Percentiles rank a stretch among this genome's conserved stretches.
Conservation (phyloP, 1,284 basidiomycete species). For the Papiliotrema laurentii region DNA sequence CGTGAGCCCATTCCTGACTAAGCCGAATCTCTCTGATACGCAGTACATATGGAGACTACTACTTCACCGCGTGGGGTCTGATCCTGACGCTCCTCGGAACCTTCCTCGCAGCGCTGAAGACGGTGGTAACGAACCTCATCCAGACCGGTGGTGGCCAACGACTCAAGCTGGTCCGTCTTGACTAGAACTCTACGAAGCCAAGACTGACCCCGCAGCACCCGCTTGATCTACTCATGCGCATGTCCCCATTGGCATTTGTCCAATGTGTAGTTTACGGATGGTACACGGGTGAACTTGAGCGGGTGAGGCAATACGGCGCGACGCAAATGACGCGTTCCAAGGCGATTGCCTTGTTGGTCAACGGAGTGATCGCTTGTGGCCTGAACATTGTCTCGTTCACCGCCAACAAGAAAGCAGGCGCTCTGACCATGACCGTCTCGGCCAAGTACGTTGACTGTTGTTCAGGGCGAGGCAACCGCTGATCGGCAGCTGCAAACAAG, state of each 20-base stretch:
- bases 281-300: constrained; percentile 69
- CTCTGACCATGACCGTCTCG: constrained; percentile 47
- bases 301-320: constrained; percentile 56
- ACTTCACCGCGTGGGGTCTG: constrained; percentile 75
- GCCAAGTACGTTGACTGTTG: constrained; percentile 34
- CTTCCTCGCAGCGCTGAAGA: constrained; percentile 82
- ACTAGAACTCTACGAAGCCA: background rate
- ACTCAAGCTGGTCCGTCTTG: constrained; percentile 39
- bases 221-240: constrained; percentile 74
- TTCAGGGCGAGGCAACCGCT: background rate
- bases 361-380: constrained; percentile 80
- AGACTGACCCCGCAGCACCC: constrained; percentile 60
- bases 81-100: constrained; percentile 81
- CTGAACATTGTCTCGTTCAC: constrained; percentile 89
- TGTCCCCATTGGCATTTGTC: constrained; percentile 81
- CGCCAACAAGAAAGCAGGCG: constrained; percentile 81
- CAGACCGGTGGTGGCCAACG: constrained; percentile 51
- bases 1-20: constrained; percentile 55
- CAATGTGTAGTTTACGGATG: constrained; percentile 75
- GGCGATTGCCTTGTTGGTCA: constrained; percentile 61
- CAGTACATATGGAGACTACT: constrained; percentile 87
- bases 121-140: constrained; percentile 79
- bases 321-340: constrained; percentile 55
- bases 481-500: constrained; percentile 67
- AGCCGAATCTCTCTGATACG: background rate